These are phyloP conservation scores for Ophiostoma piceae DNA, from an alignment of 2,329 filamentous ascomycete species.

Conservation along the genomic window DNA sequence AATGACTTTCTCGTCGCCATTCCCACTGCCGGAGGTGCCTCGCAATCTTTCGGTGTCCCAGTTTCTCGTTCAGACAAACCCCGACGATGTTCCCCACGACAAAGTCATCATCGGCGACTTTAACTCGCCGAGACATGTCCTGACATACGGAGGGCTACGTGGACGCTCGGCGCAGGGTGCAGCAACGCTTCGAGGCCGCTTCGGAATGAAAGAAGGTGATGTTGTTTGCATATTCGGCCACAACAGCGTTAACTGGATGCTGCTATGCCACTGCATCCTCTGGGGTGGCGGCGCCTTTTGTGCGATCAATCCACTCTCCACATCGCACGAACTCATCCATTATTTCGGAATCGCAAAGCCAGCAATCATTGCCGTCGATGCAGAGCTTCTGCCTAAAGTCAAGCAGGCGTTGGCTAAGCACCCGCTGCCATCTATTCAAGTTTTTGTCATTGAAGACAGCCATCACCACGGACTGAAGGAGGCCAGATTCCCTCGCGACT, in stretches of 20 bases:
- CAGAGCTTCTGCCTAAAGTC: neutral
- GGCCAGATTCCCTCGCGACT: neutral
- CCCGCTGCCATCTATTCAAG: neutral
- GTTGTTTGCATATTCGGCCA: neutral
- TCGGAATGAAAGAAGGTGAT: neutral
- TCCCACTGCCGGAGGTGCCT: conserved; percentile 23
- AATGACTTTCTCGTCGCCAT: neutral
- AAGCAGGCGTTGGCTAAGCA: neutral
- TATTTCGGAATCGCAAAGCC: neutral
- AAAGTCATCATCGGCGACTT: conserved; percentile 29
- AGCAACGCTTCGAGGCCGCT: neutral
- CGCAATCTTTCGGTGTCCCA: conserved; percentile 29
- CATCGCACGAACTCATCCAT: neutral
- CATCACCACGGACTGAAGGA: neutral
- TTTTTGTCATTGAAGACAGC: neutral
- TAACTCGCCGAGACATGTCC: conserved; percentile 23
- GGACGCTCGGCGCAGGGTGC: neutral
- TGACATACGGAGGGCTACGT: neutral
- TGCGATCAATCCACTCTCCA: neutral
- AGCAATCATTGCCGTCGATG: neutral
- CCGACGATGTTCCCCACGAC: conserved; percentile 29
- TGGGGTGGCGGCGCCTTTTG: neutral
- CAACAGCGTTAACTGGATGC: conserved; percentile 3
- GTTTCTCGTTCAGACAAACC: conserved; percentile 29
- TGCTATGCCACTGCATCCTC: neutral